phyloP scores from a whole-genome alignment of 177 flowering plant genomes.

The Telopea speciosissima region DNA sequence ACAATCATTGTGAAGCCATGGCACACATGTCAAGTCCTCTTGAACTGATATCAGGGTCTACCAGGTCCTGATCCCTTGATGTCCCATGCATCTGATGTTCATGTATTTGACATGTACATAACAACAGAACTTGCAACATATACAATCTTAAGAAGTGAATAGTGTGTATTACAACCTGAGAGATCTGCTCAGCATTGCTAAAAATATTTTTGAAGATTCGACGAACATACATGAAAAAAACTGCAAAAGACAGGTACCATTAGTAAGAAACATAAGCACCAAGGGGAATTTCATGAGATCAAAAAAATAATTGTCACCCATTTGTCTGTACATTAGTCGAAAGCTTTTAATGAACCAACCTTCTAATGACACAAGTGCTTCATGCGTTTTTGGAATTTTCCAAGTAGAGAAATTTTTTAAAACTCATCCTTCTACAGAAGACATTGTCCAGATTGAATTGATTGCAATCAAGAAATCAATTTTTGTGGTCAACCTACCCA shows the following conservation, averaged over 20 bases:
- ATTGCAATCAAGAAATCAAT: neutral
- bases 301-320: neutral
- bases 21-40: neutral
- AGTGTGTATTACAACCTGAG: constrained; percentile 51
- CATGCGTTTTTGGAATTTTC: neutral
- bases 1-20: neutral
- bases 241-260: constrained; percentile 41
- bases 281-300: neutral
- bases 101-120: too few relatives aligned
- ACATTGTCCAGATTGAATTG: neutral
- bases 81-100: neutral
- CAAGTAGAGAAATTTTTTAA: neutral
- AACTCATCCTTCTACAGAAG: neutral
- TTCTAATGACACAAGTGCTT: neutral
- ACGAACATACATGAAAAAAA: constrained; percentile 60
- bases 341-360: neutral
- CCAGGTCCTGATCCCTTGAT: neutral
- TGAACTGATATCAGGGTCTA: neutral
- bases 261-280: constrained; percentile 1
- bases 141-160: neutral
- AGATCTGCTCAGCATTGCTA: constrained; percentile 84
- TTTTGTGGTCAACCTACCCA: neutral
- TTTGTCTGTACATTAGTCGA: neutral
- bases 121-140: neutral
- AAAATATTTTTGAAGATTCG: constrained; percentile 85